These are phyloP conservation scores for Leccinum incarnatum DNA, from an alignment of 768 basidiomycete species.

Conservation along the genomic window DNA sequence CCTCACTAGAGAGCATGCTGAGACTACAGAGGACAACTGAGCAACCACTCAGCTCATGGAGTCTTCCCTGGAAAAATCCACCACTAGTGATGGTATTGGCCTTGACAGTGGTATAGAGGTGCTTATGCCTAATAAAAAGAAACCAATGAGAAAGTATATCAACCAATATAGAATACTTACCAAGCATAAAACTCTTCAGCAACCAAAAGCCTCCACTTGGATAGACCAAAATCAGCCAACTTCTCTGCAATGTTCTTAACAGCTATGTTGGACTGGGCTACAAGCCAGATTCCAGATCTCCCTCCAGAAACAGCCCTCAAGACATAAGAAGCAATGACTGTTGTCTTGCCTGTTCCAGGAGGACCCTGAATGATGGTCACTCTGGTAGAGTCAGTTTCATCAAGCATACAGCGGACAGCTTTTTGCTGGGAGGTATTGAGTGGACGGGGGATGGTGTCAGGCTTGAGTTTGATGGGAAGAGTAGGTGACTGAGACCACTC, in stretches of 20 bases:
- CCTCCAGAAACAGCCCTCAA: constrained; percentile 41
- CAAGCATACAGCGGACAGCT: constrained; percentile 39
- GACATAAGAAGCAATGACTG: constrained; percentile 67
- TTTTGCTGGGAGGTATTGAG: constrained; percentile 40
- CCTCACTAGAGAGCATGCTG: constrained; percentile 61
- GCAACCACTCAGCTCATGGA: constrained; percentile 32
- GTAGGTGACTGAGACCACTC: constrained; percentile 24
- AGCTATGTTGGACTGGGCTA: constrained; percentile 85
- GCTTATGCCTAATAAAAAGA: constrained; percentile 66
- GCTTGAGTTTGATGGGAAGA: constrained; percentile 16
- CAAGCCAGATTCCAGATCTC: constrained; percentile 64
- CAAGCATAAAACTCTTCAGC: constrained; percentile 68
- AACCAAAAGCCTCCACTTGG: constrained; percentile 65
- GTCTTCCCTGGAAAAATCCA: constrained; percentile 28
- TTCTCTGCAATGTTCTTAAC: constrained; percentile 90
- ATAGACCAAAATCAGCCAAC: constrained; percentile 51
- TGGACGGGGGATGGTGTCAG: constrained; percentile 21
- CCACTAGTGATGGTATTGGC: constrained; percentile 52
- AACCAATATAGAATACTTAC: constrained; percentile 37
- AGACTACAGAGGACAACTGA: constrained; percentile 74
- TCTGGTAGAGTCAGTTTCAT: constrained; percentile 31
- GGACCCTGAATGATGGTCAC: constrained; percentile 46
- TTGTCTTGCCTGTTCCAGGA: constrained; percentile 72
- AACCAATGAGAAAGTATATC: constrained; percentile 3
- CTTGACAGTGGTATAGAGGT: constrained; percentile 55